Evolutionary conservation across 495 filamentous ascomycete genomes (phyloP), one percentile per base, ranked within the genome.

Genomic region (Platismatia glauca): DNA sequence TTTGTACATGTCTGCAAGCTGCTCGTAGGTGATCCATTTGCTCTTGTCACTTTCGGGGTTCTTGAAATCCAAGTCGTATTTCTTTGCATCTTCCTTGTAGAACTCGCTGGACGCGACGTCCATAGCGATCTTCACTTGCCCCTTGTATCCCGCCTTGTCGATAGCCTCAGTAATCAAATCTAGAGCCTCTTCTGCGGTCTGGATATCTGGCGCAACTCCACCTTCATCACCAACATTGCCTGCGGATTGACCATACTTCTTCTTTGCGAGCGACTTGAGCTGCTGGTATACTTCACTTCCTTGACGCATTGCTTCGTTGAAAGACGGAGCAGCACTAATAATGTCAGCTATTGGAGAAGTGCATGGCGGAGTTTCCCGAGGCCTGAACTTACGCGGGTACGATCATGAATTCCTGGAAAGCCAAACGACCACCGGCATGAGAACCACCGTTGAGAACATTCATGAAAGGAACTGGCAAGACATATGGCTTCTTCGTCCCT

Each of bases 361-460:
- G n/a, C 12, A 31, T 56, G 29, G 18, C 20, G 34, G 22, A 27
- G 8, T 20, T n/a, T 13, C 27, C 27, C 29, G 31, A 15, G n/a
- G 60, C 18, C 33, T 15, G 5, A 27, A 53, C 55, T 8, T 59
- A 68, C 68, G 60, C 86, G 64, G 95, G 95, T 56, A 97, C 95
- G 71, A 99, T 96, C 95, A 99, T 99, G 86, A 99, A 99, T 78
- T 99, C 95, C 79, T 99, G 95, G 88, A 99, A 99, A 66, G 95
- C 95, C 62, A 99, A 82, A 76, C 94, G 90, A 71, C 95, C 95
- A 84, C 95, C 95, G 67, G 95, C 95, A 81, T 99, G 95, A 71
- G 93, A 97, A 74, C 94, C 94, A 79, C 95, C 95, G 78, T 99
- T 99, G 65, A 99, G 84, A 73, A 99, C 95, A 81, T 99, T 99